A percentile compares a stretch with the other conserved stretches of the same genome.
Conservation (phyloP, 768 basidiomycete genomes). For the Solioccasus polychromus region DNA sequence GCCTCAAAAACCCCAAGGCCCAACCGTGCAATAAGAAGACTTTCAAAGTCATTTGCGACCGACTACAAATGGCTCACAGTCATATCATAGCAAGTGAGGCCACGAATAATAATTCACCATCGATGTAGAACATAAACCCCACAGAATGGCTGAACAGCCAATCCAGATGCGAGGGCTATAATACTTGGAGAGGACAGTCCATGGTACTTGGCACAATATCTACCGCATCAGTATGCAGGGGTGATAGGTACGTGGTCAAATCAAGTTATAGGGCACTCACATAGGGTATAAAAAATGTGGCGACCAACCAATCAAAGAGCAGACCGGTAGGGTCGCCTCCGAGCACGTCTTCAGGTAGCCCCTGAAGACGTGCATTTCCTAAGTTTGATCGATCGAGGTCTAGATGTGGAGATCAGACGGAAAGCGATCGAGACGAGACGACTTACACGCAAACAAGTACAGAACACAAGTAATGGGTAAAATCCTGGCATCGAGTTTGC, state of each 20-base stretch:
- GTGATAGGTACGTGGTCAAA: too few species aligned
- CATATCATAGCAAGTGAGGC: neutral
- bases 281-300: conserved; percentile 78
- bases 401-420: conserved; percentile 6
- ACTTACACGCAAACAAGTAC: conserved; percentile 74
- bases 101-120: conserved; percentile 44
- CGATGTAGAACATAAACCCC: conserved; percentile 69
- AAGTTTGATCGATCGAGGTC: conserved; percentile 75
- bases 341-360: conserved; percentile 61
- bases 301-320: conserved; percentile 77
- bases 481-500: conserved; percentile 65
- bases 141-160: conserved; percentile 64
- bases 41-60: conserved; percentile 23
- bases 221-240: conserved; percentile 26
- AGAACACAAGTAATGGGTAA: conserved; percentile 71
- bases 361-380: conserved; percentile 77
- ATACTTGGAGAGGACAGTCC: conserved; percentile 63
- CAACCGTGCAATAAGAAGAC: conserved; percentile 29
- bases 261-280: conserved; percentile 38
- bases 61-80: conserved; percentile 17
- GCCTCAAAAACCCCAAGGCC: conserved; percentile 35
- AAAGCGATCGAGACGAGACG: neutral
- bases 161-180: conserved; percentile 69
- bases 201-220: conserved; percentile 72
- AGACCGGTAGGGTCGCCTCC: conserved; percentile 65